Evolutionary conservation across 148 eudicot species (phyloP), one percentile per base, ranked within the genome.

Genomic region (Diospyros lotus): DNA sequence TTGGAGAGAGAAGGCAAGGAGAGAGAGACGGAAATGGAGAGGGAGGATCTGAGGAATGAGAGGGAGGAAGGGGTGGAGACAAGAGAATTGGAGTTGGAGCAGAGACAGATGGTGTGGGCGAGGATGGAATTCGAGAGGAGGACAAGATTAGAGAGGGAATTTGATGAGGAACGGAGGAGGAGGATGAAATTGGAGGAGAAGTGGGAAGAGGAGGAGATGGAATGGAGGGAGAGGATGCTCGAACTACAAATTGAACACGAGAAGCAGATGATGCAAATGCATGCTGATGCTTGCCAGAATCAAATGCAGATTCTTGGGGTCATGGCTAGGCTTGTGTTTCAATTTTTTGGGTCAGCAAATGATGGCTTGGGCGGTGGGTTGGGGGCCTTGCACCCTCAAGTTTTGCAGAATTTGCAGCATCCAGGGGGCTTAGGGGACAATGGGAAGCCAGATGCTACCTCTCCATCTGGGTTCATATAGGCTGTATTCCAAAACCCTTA

Each of bases 241-340:
- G 81, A 80, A 2, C 66, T 89, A 89, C 97, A 91, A 74, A 76
- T 91, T 64, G 97, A 94, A 53, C 98, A 94, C 62, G 97, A 94
- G 88, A 94, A 91, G 84, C 94, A 87, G 62, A 91, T 91, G 91
- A 84, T 94, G 91, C 93, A 94, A 80, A 82, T 91, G 86, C 93
- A 94, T 39, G 90, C 85, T 41, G 86, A 94, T 74, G 87, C 94
- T 86, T 94, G 94, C 73, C 97, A 94, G 64, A 91, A 88, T 62
- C 98, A 93, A 75, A 73, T 91, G 93, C 94, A 91, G 72, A 66
- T 93, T 73, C 78, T 93, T 28, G 93, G 94, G 73, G 79, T 84
- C 9, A 80, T 91, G 89, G 84, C 97, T 66, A 66, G 98, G 72
- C 80, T 93, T 64, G 66, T 90, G 59, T 90, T 90, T 66, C 98